These are phyloP conservation scores for Lepidium sativum DNA, from an alignment of 345 rosid species.

Conservation along the genomic window DNA sequence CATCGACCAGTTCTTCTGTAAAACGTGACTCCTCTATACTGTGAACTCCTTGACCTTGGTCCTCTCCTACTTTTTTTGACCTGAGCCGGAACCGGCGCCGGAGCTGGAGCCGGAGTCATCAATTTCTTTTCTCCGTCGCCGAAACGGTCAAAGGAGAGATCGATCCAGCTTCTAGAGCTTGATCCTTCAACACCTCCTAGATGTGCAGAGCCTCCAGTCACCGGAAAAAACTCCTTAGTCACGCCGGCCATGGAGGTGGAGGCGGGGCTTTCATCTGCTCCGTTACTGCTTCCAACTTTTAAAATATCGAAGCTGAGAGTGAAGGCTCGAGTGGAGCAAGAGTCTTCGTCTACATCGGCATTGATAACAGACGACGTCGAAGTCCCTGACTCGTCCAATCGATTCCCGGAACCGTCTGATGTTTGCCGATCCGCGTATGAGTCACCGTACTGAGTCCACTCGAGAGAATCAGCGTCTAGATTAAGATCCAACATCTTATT, in stretches of 20 bases:
- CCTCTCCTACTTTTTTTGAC: slow-evolving; percentile 89
- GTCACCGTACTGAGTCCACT: slow-evolving; percentile 46
- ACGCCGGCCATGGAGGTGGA: slow-evolving; percentile 16
- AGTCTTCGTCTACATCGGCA: slow-evolving; percentile 60
- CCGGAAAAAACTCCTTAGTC: slow-evolving; percentile 66
- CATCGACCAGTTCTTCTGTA: slow-evolving; percentile 92
- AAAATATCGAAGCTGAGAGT: slow-evolving; percentile 61
- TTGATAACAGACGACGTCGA: slow-evolving; percentile 80
- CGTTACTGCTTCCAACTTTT: slow-evolving; percentile 38
- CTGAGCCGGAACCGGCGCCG: slow-evolving; percentile 37
- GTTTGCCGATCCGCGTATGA: slow-evolving; percentile 33
- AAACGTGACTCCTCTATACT: slow-evolving; percentile 92
- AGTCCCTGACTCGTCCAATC: slow-evolving; percentile 55
- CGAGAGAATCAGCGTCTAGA: slow-evolving; percentile 49
- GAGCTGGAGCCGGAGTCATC: slow-evolving; percentile 35
- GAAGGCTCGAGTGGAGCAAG: slow-evolving; percentile 54
- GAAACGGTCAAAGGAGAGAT: slow-evolving; percentile 36
- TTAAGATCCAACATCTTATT: slow-evolving; percentile 81
- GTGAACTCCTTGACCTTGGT: slow-evolving; percentile 95
- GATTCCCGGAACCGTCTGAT: slow-evolving; percentile 36
- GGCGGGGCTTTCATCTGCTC: slow-evolving; percentile 3
- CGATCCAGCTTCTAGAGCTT: slow-evolving; percentile 46
- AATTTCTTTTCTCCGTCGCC: slow-evolving; percentile 22
- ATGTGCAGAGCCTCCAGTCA: slow-evolving; percentile 24
- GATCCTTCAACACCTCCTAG: slow-evolving; percentile 27